Conservation (phyloP, 371 early-diverging fungal species). For the Mucor racemosus region DNA sequence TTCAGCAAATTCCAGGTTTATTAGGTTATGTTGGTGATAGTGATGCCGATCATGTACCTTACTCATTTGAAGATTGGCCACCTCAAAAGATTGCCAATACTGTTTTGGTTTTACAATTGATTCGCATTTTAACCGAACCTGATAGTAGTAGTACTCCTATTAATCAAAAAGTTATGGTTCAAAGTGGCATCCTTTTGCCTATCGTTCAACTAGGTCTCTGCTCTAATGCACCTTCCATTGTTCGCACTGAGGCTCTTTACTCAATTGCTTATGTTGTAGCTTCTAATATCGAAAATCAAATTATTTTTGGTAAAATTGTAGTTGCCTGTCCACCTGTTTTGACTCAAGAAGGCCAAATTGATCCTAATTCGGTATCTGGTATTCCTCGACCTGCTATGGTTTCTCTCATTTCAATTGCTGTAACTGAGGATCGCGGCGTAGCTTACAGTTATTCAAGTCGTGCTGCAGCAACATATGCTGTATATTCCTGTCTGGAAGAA, state of each 20-base stretch:
- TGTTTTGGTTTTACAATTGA: slow-evolving; percentile 78
- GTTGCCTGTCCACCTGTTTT: slow-evolving; percentile 50
- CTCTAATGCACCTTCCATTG: slow-evolving; percentile 63
- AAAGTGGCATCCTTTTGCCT: slow-evolving; percentile 74
- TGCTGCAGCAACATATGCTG: slow-evolving; percentile 76
- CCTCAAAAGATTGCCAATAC: slow-evolving; percentile 87
- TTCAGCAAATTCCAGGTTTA: slow-evolving; percentile 80
- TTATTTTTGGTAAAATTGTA: slow-evolving; percentile 61
- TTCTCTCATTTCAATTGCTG: slow-evolving; percentile 65
- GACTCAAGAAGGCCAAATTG: slow-evolving; percentile 30
- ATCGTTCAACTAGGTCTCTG: slow-evolving; percentile 67
- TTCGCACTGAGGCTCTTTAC: slow-evolving; percentile 77
- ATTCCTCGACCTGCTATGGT: slow-evolving; percentile 64
- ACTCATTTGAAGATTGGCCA: slow-evolving; percentile 61
- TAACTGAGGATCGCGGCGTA: slow-evolving; percentile 46
- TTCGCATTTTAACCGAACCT: slow-evolving; percentile 88
- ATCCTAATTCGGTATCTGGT: slow-evolving; percentile 20
- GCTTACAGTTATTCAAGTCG: slow-evolving; percentile 66
- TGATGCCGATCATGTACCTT: slow-evolving; percentile 60
- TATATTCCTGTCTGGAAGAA: slow-evolving; percentile 73
- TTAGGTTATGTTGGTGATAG: slow-evolving; percentile 68
- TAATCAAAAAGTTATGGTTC: slow-evolving; percentile 89
- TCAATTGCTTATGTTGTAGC: slow-evolving; percentile 84
- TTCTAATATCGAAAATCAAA: slow-evolving; percentile 77
- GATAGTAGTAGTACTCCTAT: slow-evolving; percentile 83